A percentile compares a stretch with the other conserved stretches of the same genome.
phyloP scores from a whole-genome alignment of 2,329 filamentous ascomycete genomes.

The Colletotrichum magnum region DNA sequence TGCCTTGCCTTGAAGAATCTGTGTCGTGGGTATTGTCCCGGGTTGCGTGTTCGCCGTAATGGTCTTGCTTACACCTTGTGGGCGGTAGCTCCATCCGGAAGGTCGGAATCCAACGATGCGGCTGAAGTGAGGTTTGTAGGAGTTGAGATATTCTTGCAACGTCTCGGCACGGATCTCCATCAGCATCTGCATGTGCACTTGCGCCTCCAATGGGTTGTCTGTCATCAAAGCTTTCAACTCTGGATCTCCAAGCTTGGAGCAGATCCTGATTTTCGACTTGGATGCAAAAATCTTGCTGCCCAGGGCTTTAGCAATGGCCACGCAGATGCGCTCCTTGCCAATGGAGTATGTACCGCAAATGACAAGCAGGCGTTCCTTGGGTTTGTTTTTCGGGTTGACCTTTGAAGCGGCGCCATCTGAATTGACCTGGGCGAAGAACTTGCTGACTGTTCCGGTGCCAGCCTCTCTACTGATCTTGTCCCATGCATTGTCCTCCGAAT shows the following conservation, averaged over 20 bases:
- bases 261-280: conserved; percentile 85
- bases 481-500: conserved; percentile 63
- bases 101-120: conserved; percentile 92
- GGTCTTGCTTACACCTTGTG: conserved; percentile 65
- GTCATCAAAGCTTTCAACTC: conserved; percentile 86
- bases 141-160: conserved; percentile 87
- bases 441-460: conserved; percentile 62
- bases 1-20: conserved; percentile 69
- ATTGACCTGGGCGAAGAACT: conserved; percentile 63
- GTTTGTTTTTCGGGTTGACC: conserved; percentile 43
- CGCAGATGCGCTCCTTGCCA: conserved; percentile 95
- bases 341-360: conserved; percentile 98
- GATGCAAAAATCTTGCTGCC: conserved; percentile 91
- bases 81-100: conserved; percentile 93
- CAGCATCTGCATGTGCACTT: conserved; percentile 97
- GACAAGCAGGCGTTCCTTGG: conserved; percentile 79
- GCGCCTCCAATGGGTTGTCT: conserved; percentile 83
- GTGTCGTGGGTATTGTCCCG: conserved; percentile 62
- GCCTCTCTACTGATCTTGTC: conserved; percentile 58
- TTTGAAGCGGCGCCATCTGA: conserved; percentile 48
- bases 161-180: conserved; percentile 96
- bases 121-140: conserved; percentile 85
- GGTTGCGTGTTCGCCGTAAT: conserved; percentile 69
- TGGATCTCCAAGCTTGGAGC: conserved; percentile 85
- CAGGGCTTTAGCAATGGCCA: conserved; percentile 90